Evolutionary conservation across 108 stramenopile species (phyloP), one percentile per base, ranked within the genome.

Genomic region (Skeletonema tropicum): DNA sequence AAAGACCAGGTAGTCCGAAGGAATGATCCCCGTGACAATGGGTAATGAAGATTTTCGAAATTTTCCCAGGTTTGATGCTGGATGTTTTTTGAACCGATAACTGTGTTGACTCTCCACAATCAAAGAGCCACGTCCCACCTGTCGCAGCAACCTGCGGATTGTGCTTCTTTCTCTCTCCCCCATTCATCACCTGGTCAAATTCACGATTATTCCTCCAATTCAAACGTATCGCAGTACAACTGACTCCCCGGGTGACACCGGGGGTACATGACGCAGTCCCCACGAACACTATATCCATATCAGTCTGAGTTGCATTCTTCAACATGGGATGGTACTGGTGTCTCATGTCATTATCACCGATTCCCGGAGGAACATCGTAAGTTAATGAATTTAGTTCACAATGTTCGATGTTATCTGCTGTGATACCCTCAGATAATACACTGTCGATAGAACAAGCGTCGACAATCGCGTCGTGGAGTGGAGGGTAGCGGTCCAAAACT

Each of bases 81-180:
- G 80, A 39, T 0, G 94, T 92, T 58, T 78, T 75, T 73, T 95
- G 92, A 30, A 93, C 72, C 64, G 88, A 88, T 3, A 89, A 84
- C 80, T 98, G 98, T 11, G 97, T 97, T 25, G 92, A 85, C 80
- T 98, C 98, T 8, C 98, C 98, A 71, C 89, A 91, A 75, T 98
- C 98, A 78, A 98, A 98, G n/a, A 98, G 64, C 95, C 93, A 97
- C 9, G 92, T 91, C 6, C 90, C 90, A 45, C 93, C 89, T 14
- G 69, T 70, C 55, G 41, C 52, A 38, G 60, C 23, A 21, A 21
- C 21, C 15, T 60, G 59, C 0, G 19, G 59, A 25, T 64, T 41
- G 12, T 38, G 32, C 35, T 66, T 38, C 12, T 36, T 57, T 15
- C 17, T 67, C 6, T 45, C 55, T 0, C 39, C 69, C 6, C 35